A percentile compares a stretch with the other conserved stretches of the same genome.
These are phyloP conservation scores for Astrephomene gubernaculifera DNA, from an alignment of 139 green algal genomes.

Conservation along the genomic window DNA sequence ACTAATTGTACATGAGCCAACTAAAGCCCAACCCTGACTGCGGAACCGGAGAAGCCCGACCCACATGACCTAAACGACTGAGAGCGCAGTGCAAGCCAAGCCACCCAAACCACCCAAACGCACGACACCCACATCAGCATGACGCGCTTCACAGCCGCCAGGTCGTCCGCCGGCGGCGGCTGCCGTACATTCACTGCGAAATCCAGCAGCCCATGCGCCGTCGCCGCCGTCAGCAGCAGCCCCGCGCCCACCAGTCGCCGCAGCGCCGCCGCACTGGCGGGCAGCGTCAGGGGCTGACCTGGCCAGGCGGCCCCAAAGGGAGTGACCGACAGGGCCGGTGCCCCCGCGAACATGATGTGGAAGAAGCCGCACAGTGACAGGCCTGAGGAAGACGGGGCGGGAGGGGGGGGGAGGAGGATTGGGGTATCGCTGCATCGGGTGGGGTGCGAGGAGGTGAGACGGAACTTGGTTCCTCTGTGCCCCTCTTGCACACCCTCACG, in stretches of 20 bases:
- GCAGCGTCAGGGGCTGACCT: not conserved
- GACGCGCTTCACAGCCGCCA: not conserved
- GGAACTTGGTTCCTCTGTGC: too few relatives aligned
- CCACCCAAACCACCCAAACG: too few relatives aligned
- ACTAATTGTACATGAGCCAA: too few relatives aligned
- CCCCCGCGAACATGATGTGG: not conserved
- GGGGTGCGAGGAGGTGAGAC: too few relatives aligned
- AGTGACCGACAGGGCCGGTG: not conserved
- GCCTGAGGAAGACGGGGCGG: not conserved
- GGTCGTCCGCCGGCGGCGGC: not conserved
- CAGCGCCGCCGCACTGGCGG: not conserved
- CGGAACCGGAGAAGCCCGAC: too few relatives aligned
- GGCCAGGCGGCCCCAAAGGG: slow-evolving; percentile 17
- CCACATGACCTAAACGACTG: too few relatives aligned
- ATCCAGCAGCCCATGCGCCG: slow-evolving; percentile 32
- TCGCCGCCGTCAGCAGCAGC: slow-evolving; percentile 28
- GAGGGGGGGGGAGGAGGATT: not conserved
- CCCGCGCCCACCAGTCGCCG: slow-evolving; percentile 9
- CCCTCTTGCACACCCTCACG: too few relatives aligned
- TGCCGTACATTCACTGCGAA: not conserved
- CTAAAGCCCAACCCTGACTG: too few relatives aligned
- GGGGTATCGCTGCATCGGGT: too few relatives aligned
- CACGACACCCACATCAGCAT: slow-evolving; percentile 8
- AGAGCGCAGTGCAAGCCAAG: too few relatives aligned
- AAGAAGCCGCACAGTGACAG: slow-evolving; percentile 4